Base-by-base conservation (phyloP, 345 rosid genomes). In the Cardamine resedifolia region DNA sequence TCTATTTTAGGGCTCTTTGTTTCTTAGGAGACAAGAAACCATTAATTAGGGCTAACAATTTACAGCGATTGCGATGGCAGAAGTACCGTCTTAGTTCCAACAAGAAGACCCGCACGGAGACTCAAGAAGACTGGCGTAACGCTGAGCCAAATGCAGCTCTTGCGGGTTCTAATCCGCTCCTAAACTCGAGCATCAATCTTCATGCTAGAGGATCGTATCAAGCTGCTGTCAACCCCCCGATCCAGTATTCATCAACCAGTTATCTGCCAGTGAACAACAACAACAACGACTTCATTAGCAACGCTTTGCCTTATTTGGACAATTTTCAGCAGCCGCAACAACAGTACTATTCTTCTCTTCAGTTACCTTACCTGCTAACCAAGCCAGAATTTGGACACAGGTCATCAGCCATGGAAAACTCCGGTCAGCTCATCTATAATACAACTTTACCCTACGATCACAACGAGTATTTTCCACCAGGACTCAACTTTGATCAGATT, bases 1-100 rank as follows among this genome's bases (percentile, higher is more conserved):
- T 11, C 1, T 51, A 15, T 3, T 21, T 20, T 65, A 24, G 66
- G 43, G 38, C 31, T 44, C 23, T 11, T 55, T 20, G 41, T 57
- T 43, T 27, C 66, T 47, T 57, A 2, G 2, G 26, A 0, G 12
- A 26, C 60, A 60, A 68, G 21, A 39, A 68, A 39, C 31, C 28
- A 33, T 27, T 48, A 27, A 20, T 24, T 15, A 64, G 50, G 50
- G 33, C 56, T 65, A 74, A 74, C 34, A 15, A 10, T 38, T 48
- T 34, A 45, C 16, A 64, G 15, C 10, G 14, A 48, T 39, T 74
- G 7, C 15, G 19, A 66, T 74, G 39, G 53, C 73, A 74, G 78
- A 74, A 74, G 28, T 39, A 49, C 45, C 78, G 78, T 66, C 67
- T 1, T 50, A 20, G 7, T 10, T 1, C 16, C 9, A 21, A 6